A percentile compares a stretch with the other conserved stretches of the same genome.
Conservation (phyloP, 495 filamentous ascomycete genomes). For the Penicillium coffeae region DNA sequence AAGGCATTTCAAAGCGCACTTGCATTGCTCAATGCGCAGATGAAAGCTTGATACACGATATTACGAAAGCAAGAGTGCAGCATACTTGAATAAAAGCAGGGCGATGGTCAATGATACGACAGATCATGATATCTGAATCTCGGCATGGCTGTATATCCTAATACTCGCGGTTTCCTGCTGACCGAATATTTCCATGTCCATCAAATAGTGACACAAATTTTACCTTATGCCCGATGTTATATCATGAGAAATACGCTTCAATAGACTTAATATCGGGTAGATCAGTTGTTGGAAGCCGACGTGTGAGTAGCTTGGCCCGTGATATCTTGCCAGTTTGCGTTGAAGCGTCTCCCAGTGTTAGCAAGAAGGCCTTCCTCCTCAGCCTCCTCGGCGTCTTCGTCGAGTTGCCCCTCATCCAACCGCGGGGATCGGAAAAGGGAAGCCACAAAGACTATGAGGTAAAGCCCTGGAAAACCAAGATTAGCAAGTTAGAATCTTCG, state of each 20-base stretch:
- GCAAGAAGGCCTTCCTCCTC: slow-evolving; percentile 91
- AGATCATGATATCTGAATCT: background rate
- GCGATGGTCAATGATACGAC: background rate
- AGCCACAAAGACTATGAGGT: slow-evolving; percentile 70
- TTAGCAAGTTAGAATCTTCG: background rate
- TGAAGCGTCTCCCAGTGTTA: slow-evolving; percentile 71
- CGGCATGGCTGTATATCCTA: background rate
- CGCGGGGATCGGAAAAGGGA: slow-evolving; percentile 76
- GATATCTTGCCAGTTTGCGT: slow-evolving; percentile 86
- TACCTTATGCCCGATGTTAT: background rate
- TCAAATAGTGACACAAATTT: background rate
- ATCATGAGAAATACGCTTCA: background rate
- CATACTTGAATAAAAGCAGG: background rate
- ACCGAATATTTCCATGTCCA: background rate
- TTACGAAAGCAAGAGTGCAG: background rate
- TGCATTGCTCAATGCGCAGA: slow-evolving; percentile 53
- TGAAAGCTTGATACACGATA: slow-evolving; percentile 16
- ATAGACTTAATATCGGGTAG: too few relatives aligned
- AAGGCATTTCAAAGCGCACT: slow-evolving; percentile 77
- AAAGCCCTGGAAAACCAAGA: slow-evolving; percentile 49
- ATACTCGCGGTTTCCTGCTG: background rate
- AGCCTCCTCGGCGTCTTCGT: slow-evolving; percentile 88
- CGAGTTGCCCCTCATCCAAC: slow-evolving; percentile 66
- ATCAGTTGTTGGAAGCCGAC: background rate
- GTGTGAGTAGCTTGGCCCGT: slow-evolving; percentile 49